Evolutionary conservation across 331 rosid genomes (phyloP), one percentile per base, ranked within the genome.

Genomic region (Malus hybrid): DNA sequence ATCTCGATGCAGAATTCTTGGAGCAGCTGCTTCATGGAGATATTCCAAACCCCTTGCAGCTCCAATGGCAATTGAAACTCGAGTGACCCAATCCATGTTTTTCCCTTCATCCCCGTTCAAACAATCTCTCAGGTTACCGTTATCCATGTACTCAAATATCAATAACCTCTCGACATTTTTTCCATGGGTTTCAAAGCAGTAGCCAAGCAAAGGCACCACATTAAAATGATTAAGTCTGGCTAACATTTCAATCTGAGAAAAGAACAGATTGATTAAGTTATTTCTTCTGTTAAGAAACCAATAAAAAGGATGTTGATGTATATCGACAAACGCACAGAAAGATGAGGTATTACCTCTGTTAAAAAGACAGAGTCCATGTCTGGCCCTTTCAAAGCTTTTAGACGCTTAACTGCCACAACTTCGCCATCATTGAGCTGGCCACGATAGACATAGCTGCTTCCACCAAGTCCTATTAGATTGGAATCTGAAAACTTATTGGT

Each of bases 11-110:
- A 94, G 88, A 85, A 94, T 88, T 86, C 88, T 90, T 65, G 99
- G 99, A 80, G 97, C 99, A 78, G 97, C 99, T 61, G 99, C 97
- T 72, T 92, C 99, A 79, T 94, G 99, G 73, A 92, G 97, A 90
- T 94, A 94, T 77, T 94, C 99, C 83, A 94, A 82, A 50, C 97
- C 99, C 74, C 93, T 90, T 57, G 99, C 99, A 76, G 99, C 92
- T 84, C 99, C 99, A 67, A 92, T 84, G 67, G 99, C 99, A 79
- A 90, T 88, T 10, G 83, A 70, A 80, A 94, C 96, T 14, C 99
- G 93, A 69, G 92, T 81, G 55, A 78, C 60, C 97, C 97, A 94
- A 77, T 85, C 93, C 83, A 89, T 75, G 32, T 71, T 74, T 74
- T 81, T 83, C 50, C 91, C 93, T 22, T 79, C 80, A 27, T 80